Base-by-base conservation (phyloP, 352 stramenopile genomes). In the Phytophthora melonis region DNA sequence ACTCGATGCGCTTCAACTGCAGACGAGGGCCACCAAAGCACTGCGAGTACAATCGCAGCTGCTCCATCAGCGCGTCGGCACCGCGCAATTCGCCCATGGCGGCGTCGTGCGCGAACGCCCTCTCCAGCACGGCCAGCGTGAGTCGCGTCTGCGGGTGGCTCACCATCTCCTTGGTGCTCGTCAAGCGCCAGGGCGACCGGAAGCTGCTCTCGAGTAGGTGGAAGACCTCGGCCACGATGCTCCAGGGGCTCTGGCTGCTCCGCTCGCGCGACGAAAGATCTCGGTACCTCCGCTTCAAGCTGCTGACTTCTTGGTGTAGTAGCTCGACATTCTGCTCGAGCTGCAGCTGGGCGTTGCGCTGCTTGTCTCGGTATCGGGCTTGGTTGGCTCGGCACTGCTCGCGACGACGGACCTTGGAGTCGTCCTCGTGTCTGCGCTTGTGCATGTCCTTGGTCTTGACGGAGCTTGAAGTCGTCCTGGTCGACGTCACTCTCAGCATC, bases 311-410 rank as follows among this genome's bases (percentile, higher is more conserved):
- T 18, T 59, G 3, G 21, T 63, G 52, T 7, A 69, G 36, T 13
- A 23, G 43, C 11, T 63, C n/a, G 5, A 69, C 63, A 5, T 11
- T 62, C 11, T 36, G 18, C 16, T 77, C 58, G 2, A 77, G 45
- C 6, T 66, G 50, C 14, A 58, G 10, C 21, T 68, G 50, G 4
- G 23, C 25, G 8, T 30, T 53, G 14, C 63, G 63, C 64, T 73
- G 70, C 55, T 71, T 77, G 18, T 73, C 41, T 14, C 70, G 64
- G n/a, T 73, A 77, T 13, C 70, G 57, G 39, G 70, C 70, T 45
- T 77, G 70, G 45, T 77, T 77, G 53, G 43, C 45, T n/a, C 64
- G 50, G 34, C 58, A 77, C 30, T 73, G 63, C 3, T 73, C 50
- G 2, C 58, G 58, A 52, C 66, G 66, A 32, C 25, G 34, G 36